Conservation (phyloP, 768 basidiomycete genomes). For the Glaciozyma antarctica region DNA sequence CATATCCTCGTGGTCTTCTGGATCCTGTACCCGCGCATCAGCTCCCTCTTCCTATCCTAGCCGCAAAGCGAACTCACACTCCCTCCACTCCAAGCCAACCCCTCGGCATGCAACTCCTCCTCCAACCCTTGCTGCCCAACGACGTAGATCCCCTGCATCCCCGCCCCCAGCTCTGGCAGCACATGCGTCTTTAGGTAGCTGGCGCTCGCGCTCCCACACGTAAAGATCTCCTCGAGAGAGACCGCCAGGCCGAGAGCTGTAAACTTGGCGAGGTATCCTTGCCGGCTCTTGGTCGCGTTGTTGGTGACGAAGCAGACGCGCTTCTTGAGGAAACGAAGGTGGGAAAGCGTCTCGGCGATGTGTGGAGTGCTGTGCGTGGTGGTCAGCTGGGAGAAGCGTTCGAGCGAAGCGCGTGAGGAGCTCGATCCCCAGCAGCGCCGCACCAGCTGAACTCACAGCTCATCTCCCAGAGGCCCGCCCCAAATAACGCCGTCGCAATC, state of each 20-base stretch:
- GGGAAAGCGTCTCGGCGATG: constrained; percentile 18
- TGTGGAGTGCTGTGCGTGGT: constrained; percentile 2
- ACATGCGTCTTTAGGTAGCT: constrained; percentile 75
- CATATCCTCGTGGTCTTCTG: constrained; percentile 70
- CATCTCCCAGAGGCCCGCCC: constrained; percentile 35
- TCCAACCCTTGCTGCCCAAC: constrained; percentile 84
- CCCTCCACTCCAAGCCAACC: constrained; percentile 70
- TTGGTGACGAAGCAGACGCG: constrained; percentile 54
- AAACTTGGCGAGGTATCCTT: constrained; percentile 64
- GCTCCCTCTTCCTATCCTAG: background rate
- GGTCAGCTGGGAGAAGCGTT: background rate
- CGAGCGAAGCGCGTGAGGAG: background rate
- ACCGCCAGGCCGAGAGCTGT: constrained; percentile 42
- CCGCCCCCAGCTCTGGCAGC: constrained; percentile 47
- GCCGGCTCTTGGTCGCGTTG: constrained; percentile 71
- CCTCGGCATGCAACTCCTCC: constrained; percentile 79
- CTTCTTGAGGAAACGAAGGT: constrained; percentile 44
- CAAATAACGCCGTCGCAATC: constrained; percentile 45
- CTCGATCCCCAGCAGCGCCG: background rate
- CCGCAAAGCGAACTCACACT: constrained; percentile 50
- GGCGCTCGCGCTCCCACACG: constrained; percentile 76
- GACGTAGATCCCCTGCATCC: constrained; percentile 85
- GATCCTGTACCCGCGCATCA: constrained; percentile 50
- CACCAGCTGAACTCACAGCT: constrained; percentile 2
- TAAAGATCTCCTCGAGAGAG: constrained; percentile 79